Conservation (phyloP, 2,329 filamentous ascomycete genomes). For the Arthrobotrys conoides region DNA sequence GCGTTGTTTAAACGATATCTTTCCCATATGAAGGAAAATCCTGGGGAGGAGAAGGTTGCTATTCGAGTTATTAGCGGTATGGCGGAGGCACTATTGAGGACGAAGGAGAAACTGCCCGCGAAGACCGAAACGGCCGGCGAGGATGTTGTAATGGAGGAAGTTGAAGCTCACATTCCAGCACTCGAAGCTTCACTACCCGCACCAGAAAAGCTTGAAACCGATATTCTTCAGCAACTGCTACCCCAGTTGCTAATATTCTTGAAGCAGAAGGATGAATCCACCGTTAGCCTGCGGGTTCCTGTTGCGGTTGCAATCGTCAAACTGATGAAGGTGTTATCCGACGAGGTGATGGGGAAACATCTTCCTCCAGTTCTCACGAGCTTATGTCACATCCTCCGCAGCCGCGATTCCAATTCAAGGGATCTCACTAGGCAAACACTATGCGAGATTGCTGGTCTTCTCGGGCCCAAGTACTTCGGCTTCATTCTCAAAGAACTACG, state of each 20-base stretch:
- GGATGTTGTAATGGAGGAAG: conserved; percentile 64
- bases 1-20: conserved; percentile 87
- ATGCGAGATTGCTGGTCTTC: conserved; percentile 82
- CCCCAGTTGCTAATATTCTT: conserved; percentile 67
- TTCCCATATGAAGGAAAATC: conserved; percentile 83
- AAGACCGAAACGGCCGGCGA: conserved; percentile 46
- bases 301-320: conserved; percentile 91
- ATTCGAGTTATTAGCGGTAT: conserved; percentile 85
- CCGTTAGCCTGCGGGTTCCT: conserved; percentile 91
- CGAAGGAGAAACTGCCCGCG: conserved; percentile 65
- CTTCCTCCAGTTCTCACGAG: conserved; percentile 89
- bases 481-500: conserved; percentile 95
- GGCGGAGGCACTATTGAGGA: conserved; percentile 77
- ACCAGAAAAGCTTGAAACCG: conserved; percentile 46
- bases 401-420: conserved; percentile 86
- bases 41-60: conserved; percentile 86
- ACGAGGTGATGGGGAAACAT: conserved; percentile 78
- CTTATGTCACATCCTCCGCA: conserved; percentile 91
- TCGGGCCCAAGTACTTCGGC: conserved; percentile 86
- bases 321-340: conserved; percentile 83
- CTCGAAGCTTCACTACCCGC: conserved; percentile 77
- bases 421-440: conserved; percentile 93
- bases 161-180: conserved; percentile 80
- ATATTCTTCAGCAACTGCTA: conserved; percentile 42
- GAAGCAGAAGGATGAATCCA: conserved; percentile 93